Evolutionary conservation across 768 basidiomycete species (phyloP).

Genomic region (Rubroboletus pulcherrimus): DNA sequence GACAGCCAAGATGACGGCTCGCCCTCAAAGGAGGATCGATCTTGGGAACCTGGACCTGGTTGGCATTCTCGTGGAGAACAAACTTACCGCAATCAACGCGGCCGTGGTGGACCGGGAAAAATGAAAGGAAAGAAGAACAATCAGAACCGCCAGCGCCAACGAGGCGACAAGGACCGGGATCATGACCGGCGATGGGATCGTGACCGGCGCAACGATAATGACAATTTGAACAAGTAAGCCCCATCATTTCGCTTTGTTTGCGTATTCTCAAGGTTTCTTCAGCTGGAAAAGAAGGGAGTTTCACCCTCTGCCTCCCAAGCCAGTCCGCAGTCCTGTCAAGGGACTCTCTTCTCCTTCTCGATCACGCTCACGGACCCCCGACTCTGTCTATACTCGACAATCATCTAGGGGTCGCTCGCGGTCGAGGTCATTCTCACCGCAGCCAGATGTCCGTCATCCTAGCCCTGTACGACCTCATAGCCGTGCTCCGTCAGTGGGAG

Average conservation of each 20-base stretch:
- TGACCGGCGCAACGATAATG: constrained; percentile 53
- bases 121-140: constrained; percentile 36
- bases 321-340: constrained; percentile 34
- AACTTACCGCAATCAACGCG: constrained; percentile 35
- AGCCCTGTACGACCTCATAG: constrained; percentile 47
- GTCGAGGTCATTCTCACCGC: constrained; percentile 58
- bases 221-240: constrained; percentile 72
- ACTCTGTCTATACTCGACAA: constrained; percentile 59
- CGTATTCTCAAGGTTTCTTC: constrained; percentile 8
- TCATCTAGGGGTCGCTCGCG: constrained; percentile 65
- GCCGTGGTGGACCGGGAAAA: constrained; percentile 37
- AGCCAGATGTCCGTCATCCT: constrained; percentile 49
- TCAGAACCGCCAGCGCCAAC: constrained; percentile 32
- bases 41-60: constrained; percentile 70
- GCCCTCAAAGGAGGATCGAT: constrained; percentile 44
- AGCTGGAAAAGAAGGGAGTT: constrained; percentile 70
- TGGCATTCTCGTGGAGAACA: constrained; percentile 52
- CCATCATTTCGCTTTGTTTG: constrained; percentile 5
- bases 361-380: constrained; percentile 55
- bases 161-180: constrained; percentile 27
- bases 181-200: constrained; percentile 32
- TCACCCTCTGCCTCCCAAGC: constrained; percentile 39
- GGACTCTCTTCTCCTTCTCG: constrained; percentile 43
- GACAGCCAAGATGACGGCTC: constrained; percentile 25
- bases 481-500: constrained; percentile 47